A percentile compares a stretch with the other conserved stretches of the same genome.
Evolutionary conservation across 2,329 filamentous ascomycete genomes (phyloP).

Genomic region (Chrysoporthe deuterocubensis): DNA sequence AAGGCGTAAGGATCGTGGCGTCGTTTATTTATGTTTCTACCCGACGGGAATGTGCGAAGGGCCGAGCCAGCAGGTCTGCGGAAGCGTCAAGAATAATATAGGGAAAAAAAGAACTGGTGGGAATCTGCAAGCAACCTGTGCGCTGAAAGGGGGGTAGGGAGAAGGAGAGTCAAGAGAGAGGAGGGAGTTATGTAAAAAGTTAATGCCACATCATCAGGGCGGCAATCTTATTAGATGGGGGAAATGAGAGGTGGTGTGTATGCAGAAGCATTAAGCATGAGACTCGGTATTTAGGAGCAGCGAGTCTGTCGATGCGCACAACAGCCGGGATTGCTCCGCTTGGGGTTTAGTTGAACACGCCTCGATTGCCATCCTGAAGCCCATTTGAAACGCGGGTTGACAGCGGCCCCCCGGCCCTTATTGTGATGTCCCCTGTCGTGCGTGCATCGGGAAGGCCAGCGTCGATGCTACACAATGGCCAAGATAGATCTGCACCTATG

Average conservation of each 20-base stretch:
- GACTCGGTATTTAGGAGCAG: constrained; percentile 18
- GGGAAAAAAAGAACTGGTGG: constrained; percentile 18
- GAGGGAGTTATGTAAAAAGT: constrained; percentile 25
- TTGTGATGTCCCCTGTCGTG: not conserved
- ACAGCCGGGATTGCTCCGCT: constrained; percentile 16
- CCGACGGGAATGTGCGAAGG: constrained; percentile 19
- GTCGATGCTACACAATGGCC: constrained; percentile 17
- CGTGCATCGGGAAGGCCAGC: constrained; percentile 2
- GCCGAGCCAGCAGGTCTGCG: constrained; percentile 22
- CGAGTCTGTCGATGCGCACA: constrained; percentile 25
- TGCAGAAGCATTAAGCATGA: constrained; percentile 20
- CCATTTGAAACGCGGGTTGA: constrained; percentile 35
- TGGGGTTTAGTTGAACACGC: constrained; percentile 19
- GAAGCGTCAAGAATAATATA: constrained; percentile 28
- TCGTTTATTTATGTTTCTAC: constrained; percentile 22
- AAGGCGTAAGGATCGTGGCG: constrained; percentile 15
- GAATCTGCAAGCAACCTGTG: constrained; percentile 32
- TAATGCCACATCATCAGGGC: constrained; percentile 27
- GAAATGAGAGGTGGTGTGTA: constrained; percentile 10
- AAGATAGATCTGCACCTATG: constrained; percentile 22
- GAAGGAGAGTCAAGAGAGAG: not conserved
- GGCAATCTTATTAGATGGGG: constrained; percentile 21
- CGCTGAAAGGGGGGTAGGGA: constrained; percentile 33
- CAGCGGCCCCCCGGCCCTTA: constrained; percentile 15
- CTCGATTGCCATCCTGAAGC: constrained; percentile 35